phyloP scores from a whole-genome alignment of 345 rosid species.

The Euphorbia peplus region DNA sequence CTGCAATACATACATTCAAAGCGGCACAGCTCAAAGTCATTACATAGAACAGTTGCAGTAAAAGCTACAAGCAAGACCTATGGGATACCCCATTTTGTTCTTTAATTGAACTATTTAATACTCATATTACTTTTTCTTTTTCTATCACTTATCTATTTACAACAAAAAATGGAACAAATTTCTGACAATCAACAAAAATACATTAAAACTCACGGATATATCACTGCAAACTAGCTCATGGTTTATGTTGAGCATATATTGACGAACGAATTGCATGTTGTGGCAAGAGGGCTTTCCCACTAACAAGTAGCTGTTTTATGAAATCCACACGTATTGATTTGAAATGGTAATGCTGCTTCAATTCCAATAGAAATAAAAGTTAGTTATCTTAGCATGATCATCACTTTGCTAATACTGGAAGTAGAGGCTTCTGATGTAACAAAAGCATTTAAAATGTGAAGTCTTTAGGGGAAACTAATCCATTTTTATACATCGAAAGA shows the following conservation, averaged over 20 bases:
- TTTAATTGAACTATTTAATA: background rate
- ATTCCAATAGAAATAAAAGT: background rate
- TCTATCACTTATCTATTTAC: conserved; percentile 24
- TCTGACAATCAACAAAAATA: conserved; percentile 8
- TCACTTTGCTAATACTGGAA: background rate
- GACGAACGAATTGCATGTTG: conserved; percentile 38
- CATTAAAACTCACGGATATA: conserved; percentile 11
- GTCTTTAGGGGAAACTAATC: too few species aligned
- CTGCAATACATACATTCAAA: background rate
- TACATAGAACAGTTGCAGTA: background rate
- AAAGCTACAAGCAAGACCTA: conserved; percentile 1
- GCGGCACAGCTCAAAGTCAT: background rate
- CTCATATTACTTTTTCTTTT: conserved; percentile 1
- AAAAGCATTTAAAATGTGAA: background rate
- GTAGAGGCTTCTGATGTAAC: background rate
- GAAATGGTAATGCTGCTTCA: conserved; percentile 47
- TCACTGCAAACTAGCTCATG: conserved; percentile 27
- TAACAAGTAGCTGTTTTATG: conserved; percentile 57
- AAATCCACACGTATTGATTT: conserved; percentile 66
- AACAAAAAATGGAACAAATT: conserved; percentile 12
- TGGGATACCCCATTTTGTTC: background rate
- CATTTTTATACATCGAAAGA: too few species aligned
- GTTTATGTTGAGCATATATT: conserved; percentile 62
- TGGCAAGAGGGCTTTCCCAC: conserved; percentile 44
- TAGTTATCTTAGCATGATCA: background rate